Evolutionary conservation across 129 eudicot species (phyloP).

Genomic region (Pseudognaphalium luteoalbum): DNA sequence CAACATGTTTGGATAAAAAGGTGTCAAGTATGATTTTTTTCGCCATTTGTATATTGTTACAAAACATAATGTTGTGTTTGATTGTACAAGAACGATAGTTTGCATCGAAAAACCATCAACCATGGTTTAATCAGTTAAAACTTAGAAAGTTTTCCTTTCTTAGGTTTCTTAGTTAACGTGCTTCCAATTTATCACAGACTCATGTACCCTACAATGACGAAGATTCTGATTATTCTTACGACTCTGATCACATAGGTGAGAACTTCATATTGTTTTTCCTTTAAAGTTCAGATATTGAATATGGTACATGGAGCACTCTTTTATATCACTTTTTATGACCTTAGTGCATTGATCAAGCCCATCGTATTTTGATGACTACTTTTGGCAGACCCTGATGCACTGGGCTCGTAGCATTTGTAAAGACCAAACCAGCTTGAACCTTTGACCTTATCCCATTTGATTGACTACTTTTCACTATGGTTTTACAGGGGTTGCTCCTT

Average conservation of each 20-base stretch:
- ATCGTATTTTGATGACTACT: neutral
- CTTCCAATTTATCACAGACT: slow-evolving; percentile 12
- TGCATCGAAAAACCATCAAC: neutral
- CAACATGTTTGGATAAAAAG: too few relatives aligned
- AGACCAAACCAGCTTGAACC: neutral
- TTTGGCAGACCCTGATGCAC: neutral
- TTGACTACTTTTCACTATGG: slow-evolving; percentile 13
- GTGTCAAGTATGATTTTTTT: too few relatives aligned
- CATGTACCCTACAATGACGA: neutral
- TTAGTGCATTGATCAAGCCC: neutral
- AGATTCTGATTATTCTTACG: neutral
- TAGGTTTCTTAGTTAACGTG: neutral
- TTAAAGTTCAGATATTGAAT: neutral
- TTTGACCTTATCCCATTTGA: neutral
- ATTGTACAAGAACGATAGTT: neutral
- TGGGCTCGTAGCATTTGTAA: neutral
- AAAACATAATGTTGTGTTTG: neutral
- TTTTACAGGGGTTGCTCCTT: slow-evolving; percentile 21
- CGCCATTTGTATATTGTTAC: too few relatives aligned
- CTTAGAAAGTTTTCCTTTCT: neutral
- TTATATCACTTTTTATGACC: neutral
- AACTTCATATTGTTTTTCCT: slow-evolving; percentile 1
- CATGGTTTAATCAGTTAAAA: neutral
- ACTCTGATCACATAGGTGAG: slow-evolving; percentile 30
- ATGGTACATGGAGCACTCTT: neutral